Conservation (phyloP, 768 basidiomycete species). For the Macrolepiota fuliginosa region DNA sequence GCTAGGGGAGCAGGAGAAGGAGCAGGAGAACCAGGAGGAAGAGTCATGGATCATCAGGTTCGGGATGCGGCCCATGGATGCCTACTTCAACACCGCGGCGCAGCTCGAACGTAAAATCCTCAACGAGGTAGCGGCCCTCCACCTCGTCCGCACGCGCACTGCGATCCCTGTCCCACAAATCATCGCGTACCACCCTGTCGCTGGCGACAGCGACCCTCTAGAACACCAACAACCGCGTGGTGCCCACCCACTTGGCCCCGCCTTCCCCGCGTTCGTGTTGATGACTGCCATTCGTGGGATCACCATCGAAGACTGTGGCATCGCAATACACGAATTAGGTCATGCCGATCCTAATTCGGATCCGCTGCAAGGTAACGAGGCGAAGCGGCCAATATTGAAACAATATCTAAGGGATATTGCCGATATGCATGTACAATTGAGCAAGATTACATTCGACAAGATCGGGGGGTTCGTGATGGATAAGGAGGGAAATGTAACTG, state of each 20-base stretch:
- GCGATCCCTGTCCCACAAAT: constrained; percentile 39
- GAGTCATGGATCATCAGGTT: constrained; percentile 40
- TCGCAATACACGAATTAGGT: constrained; percentile 32
- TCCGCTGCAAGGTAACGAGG: constrained; percentile 31
- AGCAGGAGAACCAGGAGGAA: constrained; percentile 18
- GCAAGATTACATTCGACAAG: constrained; percentile 35
- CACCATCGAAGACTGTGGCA: constrained; percentile 40
- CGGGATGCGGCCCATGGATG: constrained; percentile 35
- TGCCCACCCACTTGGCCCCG: constrained; percentile 32
- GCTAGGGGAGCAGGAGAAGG: not conserved
- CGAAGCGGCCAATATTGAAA: constrained; percentile 32
- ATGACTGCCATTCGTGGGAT: constrained; percentile 39
- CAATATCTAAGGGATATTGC: constrained; percentile 38
- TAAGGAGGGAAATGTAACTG: constrained; percentile 28
- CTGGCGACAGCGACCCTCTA: constrained; percentile 2
- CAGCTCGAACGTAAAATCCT: constrained; percentile 42
- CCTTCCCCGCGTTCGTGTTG: constrained; percentile 39
- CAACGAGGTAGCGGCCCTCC: constrained; percentile 42
- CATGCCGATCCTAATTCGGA: constrained; percentile 23
- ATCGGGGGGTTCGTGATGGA: constrained; percentile 39
- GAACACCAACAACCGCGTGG: constrained; percentile 18
- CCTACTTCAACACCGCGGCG: constrained; percentile 39
- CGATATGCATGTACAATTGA: constrained; percentile 39
- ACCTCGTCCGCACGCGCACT: constrained; percentile 37
- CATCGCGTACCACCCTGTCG: constrained; percentile 31